Base-by-base conservation (phyloP, 257 asterid species). In the Plantago elongata region DNA sequence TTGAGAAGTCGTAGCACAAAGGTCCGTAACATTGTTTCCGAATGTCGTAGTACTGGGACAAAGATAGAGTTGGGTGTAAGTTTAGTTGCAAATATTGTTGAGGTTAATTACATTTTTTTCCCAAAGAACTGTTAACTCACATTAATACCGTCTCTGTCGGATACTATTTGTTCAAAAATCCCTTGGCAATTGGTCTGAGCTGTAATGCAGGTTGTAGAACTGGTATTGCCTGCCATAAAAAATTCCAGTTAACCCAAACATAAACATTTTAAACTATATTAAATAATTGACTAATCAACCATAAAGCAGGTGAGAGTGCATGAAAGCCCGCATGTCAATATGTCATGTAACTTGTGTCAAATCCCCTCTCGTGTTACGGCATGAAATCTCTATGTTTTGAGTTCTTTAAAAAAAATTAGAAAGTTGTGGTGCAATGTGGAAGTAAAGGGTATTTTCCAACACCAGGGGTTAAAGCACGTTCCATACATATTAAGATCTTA, bases 1-100 rank as follows among this genome's bases (percentile, higher is more conserved):
- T 48, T 9, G 86, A 77, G 77, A 77, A 85, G 77, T 85, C 78
- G 64, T 84, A 84, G 80, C 93, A 84, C 43, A 69, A 71, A 11
- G 14, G 11, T 9, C 80, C 89, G 1, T 5, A 15, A 56, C 92
- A 84, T 30, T 54, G 37, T 64, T 79, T 82, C 15, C 87, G 71
- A 40, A 84, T 70, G 46, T 84, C 93, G 9, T 82, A 84, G 78
- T 71, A 61, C 89, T 85, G 46, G 65, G 74, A 64, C 29, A 54
- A 42, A 72, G 8, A 61, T 14, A 61, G 34, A 57, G 4, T 48
- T 11, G 12, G 44, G 44, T 29, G 27, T 22, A 22, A 46, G 11
- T n/a, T 37, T 38, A 13, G 12, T 54, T 29, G 45, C 15, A 2
- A 1, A 18, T 16, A 13, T 60, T 11, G 51, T 10, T 5, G 2